A percentile compares a stretch with the other conserved stretches of the same genome.
These are phyloP conservation scores for Colletotrichum musicola DNA, from an alignment of 2,329 filamentous ascomycete species.

Conservation along the genomic window DNA sequence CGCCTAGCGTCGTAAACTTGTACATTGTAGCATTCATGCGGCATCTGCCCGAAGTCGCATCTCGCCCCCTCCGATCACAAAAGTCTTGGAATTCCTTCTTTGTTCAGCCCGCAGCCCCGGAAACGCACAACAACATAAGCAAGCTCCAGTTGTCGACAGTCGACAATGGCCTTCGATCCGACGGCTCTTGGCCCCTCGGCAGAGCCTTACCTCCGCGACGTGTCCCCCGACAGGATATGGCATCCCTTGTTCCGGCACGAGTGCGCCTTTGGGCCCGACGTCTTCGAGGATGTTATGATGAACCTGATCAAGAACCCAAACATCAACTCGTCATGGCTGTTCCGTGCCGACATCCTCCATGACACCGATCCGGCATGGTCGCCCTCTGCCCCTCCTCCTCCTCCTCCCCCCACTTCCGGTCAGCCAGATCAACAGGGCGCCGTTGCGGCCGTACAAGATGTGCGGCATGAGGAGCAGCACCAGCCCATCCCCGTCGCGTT, in stretches of 20 bases:
- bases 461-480: slow-evolving; percentile 24
- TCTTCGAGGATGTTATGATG: slow-evolving; percentile 77
- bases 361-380: slow-evolving; percentile 55
- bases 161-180: slow-evolving; percentile 50
- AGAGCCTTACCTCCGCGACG: slow-evolving; percentile 51
- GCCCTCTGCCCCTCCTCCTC: slow-evolving; percentile 1
- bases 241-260: slow-evolving; percentile 65
- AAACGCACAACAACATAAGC: slow-evolving; percentile 5
- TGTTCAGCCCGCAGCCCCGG: slow-evolving; percentile 27
- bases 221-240: slow-evolving; percentile 57
- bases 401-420: slow-evolving; percentile 32
- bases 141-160: background rate
- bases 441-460: slow-evolving; percentile 41
- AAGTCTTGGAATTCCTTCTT: slow-evolving; percentile 19
- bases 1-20: slow-evolving; percentile 18
- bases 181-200: slow-evolving; percentile 49
- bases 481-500: slow-evolving; percentile 59
- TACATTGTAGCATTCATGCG: slow-evolving; percentile 25
- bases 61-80: slow-evolving; percentile 17
- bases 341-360: slow-evolving; percentile 80
- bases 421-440: slow-evolving; percentile 43
- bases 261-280: slow-evolving; percentile 73
- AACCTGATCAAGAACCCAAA: slow-evolving; percentile 85
- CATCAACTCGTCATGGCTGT: slow-evolving; percentile 81
- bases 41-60: slow-evolving; percentile 30